Conservation (phyloP, 371 early-diverging fungal species). For the Mortierella sp. region DNA sequence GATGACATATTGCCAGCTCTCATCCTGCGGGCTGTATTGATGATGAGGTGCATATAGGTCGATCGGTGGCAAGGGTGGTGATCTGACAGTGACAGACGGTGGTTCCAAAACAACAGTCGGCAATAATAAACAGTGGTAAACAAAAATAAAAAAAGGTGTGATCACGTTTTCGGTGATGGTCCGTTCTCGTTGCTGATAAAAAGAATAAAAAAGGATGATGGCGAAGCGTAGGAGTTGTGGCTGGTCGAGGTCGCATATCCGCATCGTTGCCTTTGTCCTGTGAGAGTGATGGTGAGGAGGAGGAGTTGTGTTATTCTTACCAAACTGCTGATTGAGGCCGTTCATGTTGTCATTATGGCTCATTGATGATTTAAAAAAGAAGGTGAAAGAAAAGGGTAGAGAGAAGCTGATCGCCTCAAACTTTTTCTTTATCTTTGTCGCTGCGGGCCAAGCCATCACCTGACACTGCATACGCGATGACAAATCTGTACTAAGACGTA, state of each 20-base stretch:
- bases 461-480: not conserved
- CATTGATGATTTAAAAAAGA: constrained; percentile 55
- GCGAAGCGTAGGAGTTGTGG: not conserved
- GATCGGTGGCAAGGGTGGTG: not conserved
- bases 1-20: not conserved
- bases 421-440: constrained; percentile 10
- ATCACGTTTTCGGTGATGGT: constrained; percentile 7
- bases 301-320: constrained; percentile 56
- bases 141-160: not conserved
- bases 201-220: not conserved
- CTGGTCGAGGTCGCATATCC: not conserved
- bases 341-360: constrained; percentile 69
- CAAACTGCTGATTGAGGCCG: constrained; percentile 77
- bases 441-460: not conserved
- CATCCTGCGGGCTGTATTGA: not conserved
- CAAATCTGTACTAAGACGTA: not conserved
- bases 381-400: constrained; percentile 29
- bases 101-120: not conserved
- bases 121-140: not conserved
- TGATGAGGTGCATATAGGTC: not conserved
- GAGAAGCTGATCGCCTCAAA: not conserved
- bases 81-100: not conserved
- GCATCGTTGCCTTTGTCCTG: not conserved
- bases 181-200: not conserved
- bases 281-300: not conserved